A percentile compares a stretch with the other conserved stretches of the same genome.
phyloP scores from a whole-genome alignment of 768 basidiomycete species.

The Russula vinacea region DNA sequence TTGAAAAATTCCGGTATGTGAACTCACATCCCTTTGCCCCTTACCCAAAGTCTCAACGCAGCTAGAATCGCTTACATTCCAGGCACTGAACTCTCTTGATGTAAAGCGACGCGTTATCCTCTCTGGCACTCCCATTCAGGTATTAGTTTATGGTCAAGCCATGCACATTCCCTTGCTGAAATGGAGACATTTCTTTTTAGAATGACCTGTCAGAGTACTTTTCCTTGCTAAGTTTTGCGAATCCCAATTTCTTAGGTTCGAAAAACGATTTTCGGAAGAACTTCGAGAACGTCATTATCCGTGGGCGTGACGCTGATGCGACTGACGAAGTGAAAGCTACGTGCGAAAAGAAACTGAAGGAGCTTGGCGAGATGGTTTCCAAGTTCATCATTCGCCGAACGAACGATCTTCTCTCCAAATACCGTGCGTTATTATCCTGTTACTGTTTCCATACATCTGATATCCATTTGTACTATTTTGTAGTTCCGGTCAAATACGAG shows the following conservation, averaged over 20 bases:
- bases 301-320: constrained; percentile 86
- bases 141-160: constrained; percentile 31
- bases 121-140: constrained; percentile 92
- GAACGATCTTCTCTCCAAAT: constrained; percentile 92
- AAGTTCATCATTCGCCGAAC: constrained; percentile 95
- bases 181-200: constrained; percentile 38
- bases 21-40: constrained; percentile 29
- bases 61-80: constrained; percentile 82
- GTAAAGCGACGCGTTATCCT: constrained; percentile 90
- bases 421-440: constrained; percentile 53
- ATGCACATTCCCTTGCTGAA: constrained; percentile 8
- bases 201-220: constrained; percentile 96
- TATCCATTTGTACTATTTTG: constrained; percentile 52
- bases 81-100: constrained; percentile 74
- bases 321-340: constrained; percentile 72
- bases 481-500: constrained; percentile 99
- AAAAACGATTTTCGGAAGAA: constrained; percentile 93
- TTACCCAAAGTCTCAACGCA: background rate
- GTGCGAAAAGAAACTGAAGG: constrained; percentile 87
- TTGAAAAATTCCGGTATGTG: constrained; percentile 88
- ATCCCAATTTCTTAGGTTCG: constrained; percentile 83
- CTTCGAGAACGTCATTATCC: constrained; percentile 87
- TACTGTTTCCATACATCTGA: constrained; percentile 8
- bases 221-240: constrained; percentile 88
- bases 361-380: constrained; percentile 80